Percentiles rank a stretch among this genome's conserved stretches.
Evolutionary conservation across 2,329 filamentous ascomycete species (phyloP).

Genomic region (Fusarium zealandicum): DNA sequence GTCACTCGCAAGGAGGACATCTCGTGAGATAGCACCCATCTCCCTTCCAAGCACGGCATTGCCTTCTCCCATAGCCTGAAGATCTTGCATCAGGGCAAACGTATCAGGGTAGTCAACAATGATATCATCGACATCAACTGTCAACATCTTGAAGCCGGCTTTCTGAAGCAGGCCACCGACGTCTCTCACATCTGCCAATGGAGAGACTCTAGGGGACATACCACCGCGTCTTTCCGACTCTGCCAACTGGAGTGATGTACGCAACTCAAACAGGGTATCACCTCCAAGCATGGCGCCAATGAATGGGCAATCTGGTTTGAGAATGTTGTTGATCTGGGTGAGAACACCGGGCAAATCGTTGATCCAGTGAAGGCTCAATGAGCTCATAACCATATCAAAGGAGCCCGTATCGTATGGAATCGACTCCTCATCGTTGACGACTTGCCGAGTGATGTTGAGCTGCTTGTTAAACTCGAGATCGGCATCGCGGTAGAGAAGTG

Average conservation of each 20-base stretch:
- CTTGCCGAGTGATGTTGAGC: constrained; percentile 74
- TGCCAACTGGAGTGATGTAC: constrained; percentile 90
- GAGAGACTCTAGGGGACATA: constrained; percentile 88
- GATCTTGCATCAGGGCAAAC: constrained; percentile 89
- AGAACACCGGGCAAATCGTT: constrained; percentile 91
- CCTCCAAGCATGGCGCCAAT: constrained; percentile 97
- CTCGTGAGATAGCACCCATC: constrained; percentile 76
- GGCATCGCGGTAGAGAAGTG: constrained; percentile 81
- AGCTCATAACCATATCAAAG: constrained; percentile 91
- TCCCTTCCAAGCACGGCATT: constrained; percentile 90
- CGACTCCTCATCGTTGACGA: constrained; percentile 76
- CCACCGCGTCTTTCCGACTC: constrained; percentile 92
- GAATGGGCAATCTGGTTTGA: constrained; percentile 92
- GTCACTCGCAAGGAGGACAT: constrained; percentile 86
- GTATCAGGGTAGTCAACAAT: constrained; percentile 91
- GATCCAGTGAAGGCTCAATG: constrained; percentile 93
- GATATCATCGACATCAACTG: constrained; percentile 96
- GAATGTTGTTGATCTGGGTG: constrained; percentile 80
- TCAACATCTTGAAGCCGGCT: constrained; percentile 93
- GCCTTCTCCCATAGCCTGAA: constrained; percentile 95
- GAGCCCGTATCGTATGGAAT: constrained; percentile 77
- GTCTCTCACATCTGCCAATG: constrained; percentile 89
- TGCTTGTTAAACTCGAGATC: constrained; percentile 76
- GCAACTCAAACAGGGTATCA: constrained; percentile 91
- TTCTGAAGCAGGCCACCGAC: constrained; percentile 85